phyloP scores from a whole-genome alignment of 345 rosid species.

The Hypericum androsaemum region DNA sequence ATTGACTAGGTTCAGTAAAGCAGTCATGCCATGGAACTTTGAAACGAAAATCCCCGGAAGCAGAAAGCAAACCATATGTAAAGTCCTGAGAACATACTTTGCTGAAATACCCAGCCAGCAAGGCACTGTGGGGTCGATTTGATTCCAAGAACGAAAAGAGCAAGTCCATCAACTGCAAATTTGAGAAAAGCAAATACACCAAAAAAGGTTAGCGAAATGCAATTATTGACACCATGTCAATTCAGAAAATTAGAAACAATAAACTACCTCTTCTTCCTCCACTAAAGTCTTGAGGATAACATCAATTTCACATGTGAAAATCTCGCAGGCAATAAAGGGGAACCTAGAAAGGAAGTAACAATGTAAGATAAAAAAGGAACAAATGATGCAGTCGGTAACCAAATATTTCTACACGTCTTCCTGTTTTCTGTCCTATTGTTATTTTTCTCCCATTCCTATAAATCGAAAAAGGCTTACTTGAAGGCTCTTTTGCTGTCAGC shows the following conservation, averaged over 20 bases:
- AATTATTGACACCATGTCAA: constrained; percentile 1
- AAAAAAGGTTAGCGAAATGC: constrained; percentile 2
- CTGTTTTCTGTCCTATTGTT: too few relatives aligned
- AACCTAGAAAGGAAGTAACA: constrained; percentile 40
- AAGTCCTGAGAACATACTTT: constrained; percentile 40
- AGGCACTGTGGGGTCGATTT: constrained; percentile 71
- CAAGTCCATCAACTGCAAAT: constrained; percentile 75
- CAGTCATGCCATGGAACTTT: background rate
- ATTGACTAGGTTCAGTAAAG: constrained; percentile 15
- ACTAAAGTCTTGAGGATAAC: constrained; percentile 86
- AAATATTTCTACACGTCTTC: too few relatives aligned
- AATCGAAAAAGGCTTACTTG: constrained; percentile 42
- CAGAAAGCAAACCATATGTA: background rate
- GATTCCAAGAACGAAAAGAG: constrained; percentile 93
- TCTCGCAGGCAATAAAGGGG: constrained; percentile 93
- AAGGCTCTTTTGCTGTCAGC: constrained; percentile 77
- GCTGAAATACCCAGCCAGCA: constrained; percentile 96
- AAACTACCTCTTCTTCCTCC: constrained; percentile 83
- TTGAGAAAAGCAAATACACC: constrained; percentile 14
- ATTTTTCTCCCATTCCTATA: too few relatives aligned
- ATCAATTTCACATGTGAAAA: constrained; percentile 96
- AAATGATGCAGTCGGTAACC: background rate
- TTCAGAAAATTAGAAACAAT: constrained; percentile 3
- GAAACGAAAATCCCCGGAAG: background rate
- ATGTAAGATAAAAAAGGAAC: constrained; percentile 10